Evolutionary conservation across 2,329 filamentous ascomycete species (phyloP), one percentile per base, ranked within the genome.

Genomic region (Plectosphaerella plurivora): DNA sequence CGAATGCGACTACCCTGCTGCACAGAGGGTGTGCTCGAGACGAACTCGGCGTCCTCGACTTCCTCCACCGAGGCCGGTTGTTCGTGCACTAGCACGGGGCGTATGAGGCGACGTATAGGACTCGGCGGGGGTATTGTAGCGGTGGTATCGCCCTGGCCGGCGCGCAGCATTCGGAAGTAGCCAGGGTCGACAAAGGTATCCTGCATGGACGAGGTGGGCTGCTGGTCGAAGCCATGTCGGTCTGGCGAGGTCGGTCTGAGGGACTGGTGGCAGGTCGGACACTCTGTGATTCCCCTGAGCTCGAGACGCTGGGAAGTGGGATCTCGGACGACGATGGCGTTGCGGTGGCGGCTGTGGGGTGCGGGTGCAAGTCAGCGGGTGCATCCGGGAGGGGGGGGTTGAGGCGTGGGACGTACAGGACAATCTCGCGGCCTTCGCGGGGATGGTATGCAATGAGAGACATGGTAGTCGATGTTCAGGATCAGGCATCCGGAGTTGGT

Each of bases 121-220:
- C 76, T 82, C 11, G 77, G 70, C 0, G 78, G 75, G 15, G 69
- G 65, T 58, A 65, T 75, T 61, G 69, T 72, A 58, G 64, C 69
- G 55, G 62, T 15, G 3, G 44, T 46, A 39, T 39, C 39, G 18
- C 74, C 65, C 69, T 77, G 68, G 67, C 74, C 69, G 62, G 77
- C 68, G 69, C 84, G 88, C 41, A 99, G 84, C 88, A 97, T 92
- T 63, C 90, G 90, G 70, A 99, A 99, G 75, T 99, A 99, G 49
- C 91, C 84, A 3, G 92, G 92, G 63, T 92, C 87, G 60, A 97
- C 88, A 65, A 92, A 97, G 52, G 86, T 81, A 47, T 87, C 79
- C 59, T 68, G 68, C 7, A 35, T 22, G 8, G 48, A 45, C n/a
- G 48, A 50, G 6, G 48, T 5, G 15, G 37, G 18, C 5, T n/a